These are phyloP conservation scores for Clarkia xantiana DNA, from an alignment of 345 rosid genomes.

Conservation along the genomic window DNA sequence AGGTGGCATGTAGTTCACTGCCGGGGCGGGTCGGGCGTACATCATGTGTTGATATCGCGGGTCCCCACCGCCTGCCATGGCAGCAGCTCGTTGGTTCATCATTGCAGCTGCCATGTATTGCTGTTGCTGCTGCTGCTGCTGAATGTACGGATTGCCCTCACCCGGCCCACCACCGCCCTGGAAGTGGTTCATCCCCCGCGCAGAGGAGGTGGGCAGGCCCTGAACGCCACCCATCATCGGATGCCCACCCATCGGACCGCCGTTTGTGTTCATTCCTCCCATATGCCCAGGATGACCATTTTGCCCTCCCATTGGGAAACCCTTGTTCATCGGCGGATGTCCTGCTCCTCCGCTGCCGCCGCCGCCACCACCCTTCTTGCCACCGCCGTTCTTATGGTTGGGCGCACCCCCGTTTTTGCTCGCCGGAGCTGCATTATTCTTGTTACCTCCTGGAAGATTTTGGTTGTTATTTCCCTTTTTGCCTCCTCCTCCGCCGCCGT, in stretches of 20 bases:
- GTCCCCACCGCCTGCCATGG: conserved; percentile 24
- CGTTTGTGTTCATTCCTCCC: conserved; percentile 1
- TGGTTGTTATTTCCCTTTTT: conserved; percentile 23
- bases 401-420: conserved; percentile 13
- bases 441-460: conserved; percentile 27
- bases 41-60: conserved; percentile 88
- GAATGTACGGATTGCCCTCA: conserved; percentile 41
- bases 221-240: conserved; percentile 38
- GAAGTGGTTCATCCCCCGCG: conserved; percentile 29
- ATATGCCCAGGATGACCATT: conserved; percentile 11
- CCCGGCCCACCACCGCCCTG: conserved; percentile 29
- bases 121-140: conserved; percentile 38
- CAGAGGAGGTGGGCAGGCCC: conserved; percentile 40
- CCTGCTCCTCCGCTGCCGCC: conserved; percentile 23
- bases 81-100: conserved; percentile 80
- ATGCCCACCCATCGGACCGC: conserved; percentile 1
- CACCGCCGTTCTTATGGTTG: conserved; percentile 10
- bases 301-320: conserved; percentile 29
- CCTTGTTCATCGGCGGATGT: conserved; percentile 17
- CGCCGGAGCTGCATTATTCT: conserved; percentile 19
- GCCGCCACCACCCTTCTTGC: conserved; percentile 21
- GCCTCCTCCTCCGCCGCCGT: conserved; percentile 19
- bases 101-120: conserved; percentile 46
- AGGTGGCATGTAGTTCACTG: conserved; percentile 65
- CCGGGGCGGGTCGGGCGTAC: conserved; percentile 79